Evolutionary conservation across 345 rosid genomes (phyloP).

Genomic region (Gossypium turneri): DNA sequence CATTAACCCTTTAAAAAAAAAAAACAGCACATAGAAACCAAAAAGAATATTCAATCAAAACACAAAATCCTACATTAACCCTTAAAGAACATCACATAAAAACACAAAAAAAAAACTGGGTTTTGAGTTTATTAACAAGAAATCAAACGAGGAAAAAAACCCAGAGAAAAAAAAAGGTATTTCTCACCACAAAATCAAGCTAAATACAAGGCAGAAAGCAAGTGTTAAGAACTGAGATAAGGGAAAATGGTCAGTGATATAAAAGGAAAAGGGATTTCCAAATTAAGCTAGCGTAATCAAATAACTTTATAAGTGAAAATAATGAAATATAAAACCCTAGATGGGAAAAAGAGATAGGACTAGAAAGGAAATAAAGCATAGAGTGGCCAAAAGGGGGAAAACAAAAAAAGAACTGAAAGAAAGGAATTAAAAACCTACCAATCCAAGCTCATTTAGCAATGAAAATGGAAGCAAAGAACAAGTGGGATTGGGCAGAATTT

Average conservation of each 20-base stretch:
- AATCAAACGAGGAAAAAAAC: background rate
- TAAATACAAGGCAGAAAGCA: background rate
- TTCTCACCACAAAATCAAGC: slow-evolving; percentile 3
- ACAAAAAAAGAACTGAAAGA: background rate
- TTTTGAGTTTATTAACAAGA: background rate
- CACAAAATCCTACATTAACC: background rate
- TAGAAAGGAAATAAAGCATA: background rate
- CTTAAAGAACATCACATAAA: too few relatives aligned
- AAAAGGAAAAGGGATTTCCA: background rate
- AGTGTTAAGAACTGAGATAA: background rate
- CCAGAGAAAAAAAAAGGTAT: background rate
- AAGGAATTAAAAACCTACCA: background rate
- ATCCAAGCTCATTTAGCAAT: slow-evolving; percentile 7
- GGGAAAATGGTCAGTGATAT: slow-evolving; percentile 3
- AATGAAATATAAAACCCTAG: slow-evolving; percentile 15
- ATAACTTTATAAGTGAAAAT: background rate
- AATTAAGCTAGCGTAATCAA: slow-evolving; percentile 4
- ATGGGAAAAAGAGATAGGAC: background rate
- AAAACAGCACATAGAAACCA: background rate
- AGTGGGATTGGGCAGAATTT: slow-evolving; percentile 7
- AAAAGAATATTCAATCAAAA: background rate
- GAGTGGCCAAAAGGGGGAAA: background rate
- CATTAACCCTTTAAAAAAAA: too few relatives aligned
- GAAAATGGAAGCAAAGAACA: background rate
- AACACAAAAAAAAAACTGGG: background rate